Evolutionary conservation across 257 asterid species (phyloP), one percentile per base, ranked within the genome.

Genomic region (Solanum boliviense): DNA sequence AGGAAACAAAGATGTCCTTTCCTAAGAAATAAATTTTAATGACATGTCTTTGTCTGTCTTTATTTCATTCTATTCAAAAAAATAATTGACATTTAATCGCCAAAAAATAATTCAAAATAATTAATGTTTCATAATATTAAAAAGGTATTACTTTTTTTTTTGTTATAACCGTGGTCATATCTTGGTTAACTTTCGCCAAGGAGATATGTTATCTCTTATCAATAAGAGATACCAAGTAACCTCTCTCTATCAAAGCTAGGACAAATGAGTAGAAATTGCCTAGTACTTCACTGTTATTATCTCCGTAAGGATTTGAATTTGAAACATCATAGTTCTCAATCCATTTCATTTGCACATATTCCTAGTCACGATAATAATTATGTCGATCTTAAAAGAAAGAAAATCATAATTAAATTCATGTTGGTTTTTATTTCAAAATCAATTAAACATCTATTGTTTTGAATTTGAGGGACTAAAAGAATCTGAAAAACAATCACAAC

Each of bases 191-290:
- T 62, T n/a, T 62, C 0, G 3, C 13, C 6, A 0, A 62, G 0
- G 13, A n/a, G 15, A 62, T 2, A 62, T 8, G 27, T 60, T 9
- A 21, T 0, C 27, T 60, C 6, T 21, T 0, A 21, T 60, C 13
- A 60, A 4, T 4, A 7, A 21, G 0, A 8, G 5, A 3, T 9
- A 21, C 0, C 29, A 21, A 21, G 12, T 60, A 21, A 6, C 3
- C 20, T 21, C 23, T 21, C 29, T 60, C 29, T 0, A 21, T 9
- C 3, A 23, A 23, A 60, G 2, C 16, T n/a, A 62, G 1, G 0
- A n/a, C 31, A 10, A 62, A 2, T n/a, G 16, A 62, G 16, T 23
- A n/a, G 13, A 62, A 9, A 62, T 62, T 0, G 3, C 6, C 3
- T 23, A 2, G 2, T 10, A 7, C 9, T 52, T 52, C 3, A 16